Conservation (phyloP, 371 early-diverging fungal species). For the Mucor irregularis region DNA sequence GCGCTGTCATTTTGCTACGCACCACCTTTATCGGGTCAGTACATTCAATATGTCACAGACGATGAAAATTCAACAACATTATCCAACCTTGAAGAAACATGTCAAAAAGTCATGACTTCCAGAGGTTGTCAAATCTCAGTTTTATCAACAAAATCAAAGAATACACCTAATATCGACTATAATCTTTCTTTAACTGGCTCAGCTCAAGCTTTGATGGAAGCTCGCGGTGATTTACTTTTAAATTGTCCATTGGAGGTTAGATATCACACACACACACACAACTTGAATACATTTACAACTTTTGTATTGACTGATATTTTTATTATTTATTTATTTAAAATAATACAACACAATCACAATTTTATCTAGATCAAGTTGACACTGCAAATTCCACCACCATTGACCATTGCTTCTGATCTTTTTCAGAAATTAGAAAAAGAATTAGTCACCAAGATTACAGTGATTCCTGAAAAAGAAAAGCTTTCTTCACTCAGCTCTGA, state of each 20-base stretch:
- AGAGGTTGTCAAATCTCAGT: constrained; percentile 25
- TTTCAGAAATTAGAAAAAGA: constrained; percentile 33
- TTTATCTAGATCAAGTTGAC: constrained; percentile 16
- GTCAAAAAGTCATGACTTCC: constrained; percentile 20
- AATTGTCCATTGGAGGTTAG: constrained; percentile 27
- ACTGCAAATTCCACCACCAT: constrained; percentile 17
- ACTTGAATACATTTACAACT: not conserved
- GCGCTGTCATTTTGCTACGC: constrained; percentile 30
- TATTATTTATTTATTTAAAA: not conserved
- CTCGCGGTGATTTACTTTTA: constrained; percentile 31
- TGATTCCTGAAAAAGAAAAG: constrained; percentile 18
- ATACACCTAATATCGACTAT: constrained; percentile 10
- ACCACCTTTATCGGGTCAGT: constrained; percentile 28
- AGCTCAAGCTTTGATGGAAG: constrained; percentile 20
- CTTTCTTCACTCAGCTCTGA: constrained; percentile 40
- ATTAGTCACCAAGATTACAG: constrained; percentile 28
- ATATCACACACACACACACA: too few relatives aligned
- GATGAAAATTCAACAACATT: constrained; percentile 9
- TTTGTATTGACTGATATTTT: not conserved
- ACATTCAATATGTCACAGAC: constrained; percentile 10
- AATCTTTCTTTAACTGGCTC: constrained; percentile 28
- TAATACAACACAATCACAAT: not conserved
- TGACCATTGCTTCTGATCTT: constrained; percentile 7
- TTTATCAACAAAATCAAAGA: constrained; percentile 9
- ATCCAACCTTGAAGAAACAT: constrained; percentile 15